A percentile compares a stretch with the other conserved stretches of the same genome.
phyloP scores from a whole-genome alignment of 1,284 basidiomycete species.

The Malassezia globosa region DNA sequence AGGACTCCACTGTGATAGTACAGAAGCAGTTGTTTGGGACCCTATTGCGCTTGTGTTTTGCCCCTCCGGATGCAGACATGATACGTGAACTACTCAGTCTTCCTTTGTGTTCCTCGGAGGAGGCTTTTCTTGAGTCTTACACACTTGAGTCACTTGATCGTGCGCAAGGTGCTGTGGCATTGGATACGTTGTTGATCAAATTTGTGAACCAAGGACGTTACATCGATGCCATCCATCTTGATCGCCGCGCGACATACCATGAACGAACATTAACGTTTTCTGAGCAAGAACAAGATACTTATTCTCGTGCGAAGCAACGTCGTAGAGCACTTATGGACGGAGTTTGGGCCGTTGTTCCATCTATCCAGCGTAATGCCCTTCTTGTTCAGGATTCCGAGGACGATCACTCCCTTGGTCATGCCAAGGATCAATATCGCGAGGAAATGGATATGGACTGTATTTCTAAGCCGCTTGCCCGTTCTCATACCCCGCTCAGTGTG shows the following conservation, averaged over 20 bases:
- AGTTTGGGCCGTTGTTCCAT: slow-evolving; percentile 13
- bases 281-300: neutral
- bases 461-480: neutral
- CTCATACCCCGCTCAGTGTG: slow-evolving; percentile 3
- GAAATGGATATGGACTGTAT: neutral
- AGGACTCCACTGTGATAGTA: neutral
- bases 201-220: slow-evolving; percentile 32
- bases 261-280: slow-evolving; percentile 3
- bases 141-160: slow-evolving; percentile 15
- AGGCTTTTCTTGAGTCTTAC: slow-evolving; percentile 22
- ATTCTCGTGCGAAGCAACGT: slow-evolving; percentile 6
- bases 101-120: slow-evolving; percentile 23
- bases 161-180: slow-evolving; percentile 21
- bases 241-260: slow-evolving; percentile 16
- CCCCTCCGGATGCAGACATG: slow-evolving; percentile 24
- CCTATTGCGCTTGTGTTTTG: slow-evolving; percentile 28
- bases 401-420: neutral
- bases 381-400: neutral
- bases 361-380: slow-evolving; percentile 12
- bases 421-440: neutral
- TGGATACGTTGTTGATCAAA: slow-evolving; percentile 32
- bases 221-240: slow-evolving; percentile 35
- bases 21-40: neutral
- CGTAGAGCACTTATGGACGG: slow-evolving; percentile 14
- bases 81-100: slow-evolving; percentile 26